Evolutionary conservation across 768 basidiomycete species (phyloP).

Genomic region (Termitomyces heimii): DNA sequence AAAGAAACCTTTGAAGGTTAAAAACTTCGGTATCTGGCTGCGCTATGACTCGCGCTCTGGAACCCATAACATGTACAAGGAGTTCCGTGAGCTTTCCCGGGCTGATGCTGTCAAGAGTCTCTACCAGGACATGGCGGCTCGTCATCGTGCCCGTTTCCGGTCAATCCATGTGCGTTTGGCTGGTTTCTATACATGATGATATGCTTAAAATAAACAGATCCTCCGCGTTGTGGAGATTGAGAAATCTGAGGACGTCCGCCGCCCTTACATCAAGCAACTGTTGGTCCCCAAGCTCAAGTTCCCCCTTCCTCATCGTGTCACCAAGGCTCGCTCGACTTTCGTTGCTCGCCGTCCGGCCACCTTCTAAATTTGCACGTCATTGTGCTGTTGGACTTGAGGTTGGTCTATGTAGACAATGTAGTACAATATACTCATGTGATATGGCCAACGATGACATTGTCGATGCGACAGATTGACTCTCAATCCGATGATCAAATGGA

Average conservation of each 20-base stretch:
- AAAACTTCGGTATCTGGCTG: constrained; percentile 99
- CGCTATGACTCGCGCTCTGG: constrained; percentile 99
- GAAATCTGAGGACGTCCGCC: constrained; percentile 87
- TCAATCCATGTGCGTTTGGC: constrained; percentile 81
- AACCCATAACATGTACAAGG: constrained; percentile 99
- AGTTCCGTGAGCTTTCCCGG: constrained; percentile 93
- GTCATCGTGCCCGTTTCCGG: constrained; percentile 98
- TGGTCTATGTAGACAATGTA: constrained; percentile 12
- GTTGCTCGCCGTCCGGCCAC: constrained; percentile 73
- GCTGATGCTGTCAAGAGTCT: constrained; percentile 93
- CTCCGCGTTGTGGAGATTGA: constrained; percentile 95
- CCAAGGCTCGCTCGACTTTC: constrained; percentile 76
- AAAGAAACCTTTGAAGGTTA: constrained; percentile 96
- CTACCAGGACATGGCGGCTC: constrained; percentile 99
- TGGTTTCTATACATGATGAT: not conserved
- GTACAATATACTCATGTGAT: constrained; percentile 11
- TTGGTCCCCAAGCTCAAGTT: constrained; percentile 88
- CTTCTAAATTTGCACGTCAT: constrained; percentile 37
- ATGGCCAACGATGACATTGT: constrained; percentile 15
- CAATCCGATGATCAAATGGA: no score
- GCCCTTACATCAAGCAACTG: constrained; percentile 98
- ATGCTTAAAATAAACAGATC: constrained; percentile 47
- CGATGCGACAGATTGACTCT: constrained; percentile 9
- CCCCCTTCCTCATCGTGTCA: constrained; percentile 90
- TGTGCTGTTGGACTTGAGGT: not conserved